Evolutionary conservation across 768 basidiomycete species (phyloP).

Genomic region (Pisolithus marmoratus): DNA sequence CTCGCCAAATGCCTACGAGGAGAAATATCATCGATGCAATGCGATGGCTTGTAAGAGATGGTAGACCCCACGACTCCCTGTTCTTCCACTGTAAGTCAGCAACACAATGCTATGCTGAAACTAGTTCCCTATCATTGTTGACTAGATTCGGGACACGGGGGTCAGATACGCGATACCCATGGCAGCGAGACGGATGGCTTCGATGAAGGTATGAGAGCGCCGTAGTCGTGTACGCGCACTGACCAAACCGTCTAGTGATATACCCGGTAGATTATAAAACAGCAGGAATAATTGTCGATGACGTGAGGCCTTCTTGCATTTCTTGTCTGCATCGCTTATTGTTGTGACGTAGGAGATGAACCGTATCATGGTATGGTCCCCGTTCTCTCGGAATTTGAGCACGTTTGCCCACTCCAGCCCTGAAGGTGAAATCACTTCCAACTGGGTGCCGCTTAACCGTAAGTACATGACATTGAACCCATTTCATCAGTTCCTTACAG

Average conservation of each 20-base stretch:
- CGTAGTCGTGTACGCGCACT: neutral
- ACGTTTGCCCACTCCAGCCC: neutral
- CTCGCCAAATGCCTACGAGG: constrained; percentile 43
- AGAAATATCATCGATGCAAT: constrained; percentile 54
- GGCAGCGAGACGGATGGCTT: constrained; percentile 77
- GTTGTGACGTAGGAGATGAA: constrained; percentile 32
- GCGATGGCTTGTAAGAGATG: constrained; percentile 65
- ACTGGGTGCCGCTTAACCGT: constrained; percentile 62
- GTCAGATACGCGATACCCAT: constrained; percentile 72
- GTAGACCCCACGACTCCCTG: constrained; percentile 63
- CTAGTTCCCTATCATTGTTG: neutral
- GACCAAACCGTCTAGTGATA: constrained; percentile 48
- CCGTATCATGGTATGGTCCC: constrained; percentile 32
- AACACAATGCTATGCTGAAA: neutral
- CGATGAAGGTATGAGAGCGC: constrained; percentile 56
- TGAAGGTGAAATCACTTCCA: constrained; percentile 48
- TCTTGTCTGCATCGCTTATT: neutral
- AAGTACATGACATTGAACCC: constrained; percentile 4
- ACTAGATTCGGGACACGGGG: constrained; percentile 92
- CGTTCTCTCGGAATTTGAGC: neutral
- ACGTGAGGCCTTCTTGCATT: constrained; percentile 37
- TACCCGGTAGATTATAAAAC: constrained; percentile 84
- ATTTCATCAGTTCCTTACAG: neutral
- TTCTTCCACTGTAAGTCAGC: constrained; percentile 61
- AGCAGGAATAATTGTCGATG: constrained; percentile 74